Evolutionary conservation across 352 stramenopile species (phyloP), one percentile per base, ranked within the genome.

Genomic region (Thraustochytrium sp.): DNA sequence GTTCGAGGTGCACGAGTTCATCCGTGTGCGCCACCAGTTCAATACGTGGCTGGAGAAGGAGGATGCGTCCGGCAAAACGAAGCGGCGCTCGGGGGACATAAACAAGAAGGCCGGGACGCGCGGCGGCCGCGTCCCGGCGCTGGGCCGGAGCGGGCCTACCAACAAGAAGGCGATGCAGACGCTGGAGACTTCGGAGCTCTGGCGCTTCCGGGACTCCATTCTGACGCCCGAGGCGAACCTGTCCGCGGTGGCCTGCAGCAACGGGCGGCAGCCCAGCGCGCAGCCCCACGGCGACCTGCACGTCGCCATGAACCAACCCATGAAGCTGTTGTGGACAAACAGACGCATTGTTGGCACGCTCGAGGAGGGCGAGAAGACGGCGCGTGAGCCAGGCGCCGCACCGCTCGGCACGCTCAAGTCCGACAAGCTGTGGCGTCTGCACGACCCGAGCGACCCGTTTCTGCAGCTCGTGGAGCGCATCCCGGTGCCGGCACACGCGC

Each of bases 311-410:
- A 55, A 80, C 38, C 68, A 80, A 42, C 68, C 68, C 16, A 38
- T 64, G 37, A 80, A 80, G 31, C 31, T 80, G 46, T 36, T 80
- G 34, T 75, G 62, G 62, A 75, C 62, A 2, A 75, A 75, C 46
- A 21, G 59, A 0, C 16, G n/a, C 9, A 49, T 72, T 5, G 59
- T 72, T 21, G 59, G 46, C 13, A 5, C 59, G 40, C 8, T 49
- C 40, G 11, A 72, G 40, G 11, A 46, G 16, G 21, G 21, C 21
- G n/a, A 38, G 36, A 38, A 31, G 46, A 44, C 9, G 29, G 23
- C 13, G 21, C 21, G 13, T 29, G 23, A 21, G 36, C 0, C 18
- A 65, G 26, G 55, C 18, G 26, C n/a, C n/a, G 36, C 34, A 1
- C 36, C 59, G 18, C 8, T 72, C 11, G 59, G 59, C 21, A 72